Conservation (phyloP, 768 basidiomycete genomes). For the Lanmaoa rubissima region DNA sequence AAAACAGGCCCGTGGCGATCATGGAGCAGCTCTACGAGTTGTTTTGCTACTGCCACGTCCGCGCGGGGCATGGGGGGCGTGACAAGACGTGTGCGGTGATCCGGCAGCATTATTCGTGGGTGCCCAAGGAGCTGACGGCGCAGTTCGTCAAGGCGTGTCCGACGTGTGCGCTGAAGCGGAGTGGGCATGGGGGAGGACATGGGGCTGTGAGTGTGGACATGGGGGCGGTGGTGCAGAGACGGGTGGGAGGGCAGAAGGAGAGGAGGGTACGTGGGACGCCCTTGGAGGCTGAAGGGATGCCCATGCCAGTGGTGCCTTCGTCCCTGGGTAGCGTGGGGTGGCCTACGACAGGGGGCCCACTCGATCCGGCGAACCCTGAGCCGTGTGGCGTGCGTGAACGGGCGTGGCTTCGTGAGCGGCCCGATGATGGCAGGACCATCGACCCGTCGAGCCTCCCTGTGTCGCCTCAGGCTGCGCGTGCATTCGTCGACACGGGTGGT, state of each 20-base stretch:
- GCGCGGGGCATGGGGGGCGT: constrained; percentile 67
- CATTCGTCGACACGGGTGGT: not conserved
- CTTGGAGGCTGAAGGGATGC: not conserved
- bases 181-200: constrained; percentile 30
- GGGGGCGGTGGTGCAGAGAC: not conserved
- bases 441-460: not conserved
- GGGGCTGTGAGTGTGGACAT: constrained; percentile 11
- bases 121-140: constrained; percentile 81
- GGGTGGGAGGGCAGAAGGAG: not conserved
- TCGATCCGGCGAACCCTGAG: constrained; percentile 21
- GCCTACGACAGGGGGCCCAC: constrained; percentile 28
- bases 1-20: constrained; percentile 70
- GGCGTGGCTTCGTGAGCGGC: not conserved
- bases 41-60: constrained; percentile 68
- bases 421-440: not conserved
- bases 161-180: constrained; percentile 56
- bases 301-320: not conserved
- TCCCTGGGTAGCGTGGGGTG: constrained; percentile 3
- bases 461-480: not conserved
- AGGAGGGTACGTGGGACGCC: not conserved
- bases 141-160: constrained; percentile 79
- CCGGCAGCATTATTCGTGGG: constrained; percentile 72
- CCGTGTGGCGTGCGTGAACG: constrained; percentile 13
- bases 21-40: constrained; percentile 78
- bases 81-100: constrained; percentile 74